These are phyloP conservation scores for Marasmius oreades DNA, from an alignment of 1,284 basidiomycete genomes.

Conservation along the genomic window DNA sequence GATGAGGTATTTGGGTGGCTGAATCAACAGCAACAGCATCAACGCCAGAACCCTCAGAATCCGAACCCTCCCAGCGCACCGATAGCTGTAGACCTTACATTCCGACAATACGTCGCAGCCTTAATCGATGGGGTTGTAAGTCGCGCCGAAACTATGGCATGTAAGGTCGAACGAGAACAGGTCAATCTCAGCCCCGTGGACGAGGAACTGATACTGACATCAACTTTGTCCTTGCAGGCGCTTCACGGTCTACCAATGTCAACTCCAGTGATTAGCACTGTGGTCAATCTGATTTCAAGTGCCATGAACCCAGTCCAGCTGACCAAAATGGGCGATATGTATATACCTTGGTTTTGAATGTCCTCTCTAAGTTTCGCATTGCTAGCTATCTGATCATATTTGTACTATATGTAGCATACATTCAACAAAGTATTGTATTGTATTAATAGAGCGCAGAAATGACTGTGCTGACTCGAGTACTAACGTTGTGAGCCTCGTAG, in stretches of 20 bases:
- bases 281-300: slow-evolving; percentile 79
- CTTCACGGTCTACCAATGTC: slow-evolving; percentile 29
- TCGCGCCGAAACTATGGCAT: slow-evolving; percentile 82
- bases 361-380: slow-evolving; percentile 4
- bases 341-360: slow-evolving; percentile 78
- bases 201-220: slow-evolving; percentile 1
- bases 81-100: slow-evolving; percentile 54
- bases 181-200: slow-evolving; percentile 31
- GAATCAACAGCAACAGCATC: background rate
- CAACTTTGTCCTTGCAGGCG: slow-evolving; percentile 19
- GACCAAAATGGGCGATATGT: slow-evolving; percentile 79
- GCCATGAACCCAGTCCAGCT: slow-evolving; percentile 76
- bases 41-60: background rate
- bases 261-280: slow-evolving; percentile 73
- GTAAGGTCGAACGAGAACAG: slow-evolving; percentile 79
- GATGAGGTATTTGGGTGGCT: slow-evolving; percentile 89
- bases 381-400: slow-evolving; percentile 8
- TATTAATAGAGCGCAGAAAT: background rate
- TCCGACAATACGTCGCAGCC: slow-evolving; percentile 66
- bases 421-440: background rate
- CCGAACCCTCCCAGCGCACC: slow-evolving; percentile 38
- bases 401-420: slow-evolving; percentile 10
- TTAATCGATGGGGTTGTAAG: slow-evolving; percentile 85
- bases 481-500: slow-evolving; percentile 31
- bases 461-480: background rate